Evolutionary conservation across 2,329 filamentous ascomycete species (phyloP), one percentile per base, ranked within the genome.

Genomic region (Parastagonospora avenae): DNA sequence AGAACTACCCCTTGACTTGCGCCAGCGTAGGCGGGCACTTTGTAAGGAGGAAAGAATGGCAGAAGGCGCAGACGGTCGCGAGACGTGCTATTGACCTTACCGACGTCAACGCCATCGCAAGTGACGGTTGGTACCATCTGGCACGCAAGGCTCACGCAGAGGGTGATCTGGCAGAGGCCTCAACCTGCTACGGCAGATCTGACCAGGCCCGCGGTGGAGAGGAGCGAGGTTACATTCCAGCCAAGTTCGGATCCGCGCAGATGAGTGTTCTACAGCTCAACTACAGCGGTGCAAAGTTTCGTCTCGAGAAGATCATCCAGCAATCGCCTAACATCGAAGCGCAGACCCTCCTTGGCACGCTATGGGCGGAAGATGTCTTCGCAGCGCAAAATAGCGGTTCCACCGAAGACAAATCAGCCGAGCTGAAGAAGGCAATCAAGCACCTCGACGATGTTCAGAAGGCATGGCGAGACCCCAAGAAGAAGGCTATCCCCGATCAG

Each of bases 351-450:
- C 82, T 99, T 0, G 94, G 93, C 7, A 94, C 92, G 4, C 77
- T 99, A 8, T 94, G 96, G 66, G 94, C 94, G 0, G 93, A 99
- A 70, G 94, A 99, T 63, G 89, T 96, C 1, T 97, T 97, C 69
- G 81, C 86, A 8, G 87, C 84, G 41, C 90, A 94, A 68, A 83
- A 83, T 45, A 82, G 81, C 29, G 86, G 87, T 35, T 82, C 82
- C 45, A 92, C 89, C 68, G 94, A 97, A 57, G 93, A 99, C 74
- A 96, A 95, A 72, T 87, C 86, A 4, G 82, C 84, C 0, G 91
- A 97, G 71, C 82, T 86, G 60, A 94, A 90, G 71, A 97, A 96
- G 73, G 93, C 94, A 0, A 89, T 95, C 45, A 81, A 82, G 12
- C 85, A 95, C 29, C 81, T 99, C 2, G 95, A 99, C 76, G 82